These are phyloP conservation scores for Mycena crocata DNA, from an alignment of 768 basidiomycete genomes.

Conservation along the genomic window DNA sequence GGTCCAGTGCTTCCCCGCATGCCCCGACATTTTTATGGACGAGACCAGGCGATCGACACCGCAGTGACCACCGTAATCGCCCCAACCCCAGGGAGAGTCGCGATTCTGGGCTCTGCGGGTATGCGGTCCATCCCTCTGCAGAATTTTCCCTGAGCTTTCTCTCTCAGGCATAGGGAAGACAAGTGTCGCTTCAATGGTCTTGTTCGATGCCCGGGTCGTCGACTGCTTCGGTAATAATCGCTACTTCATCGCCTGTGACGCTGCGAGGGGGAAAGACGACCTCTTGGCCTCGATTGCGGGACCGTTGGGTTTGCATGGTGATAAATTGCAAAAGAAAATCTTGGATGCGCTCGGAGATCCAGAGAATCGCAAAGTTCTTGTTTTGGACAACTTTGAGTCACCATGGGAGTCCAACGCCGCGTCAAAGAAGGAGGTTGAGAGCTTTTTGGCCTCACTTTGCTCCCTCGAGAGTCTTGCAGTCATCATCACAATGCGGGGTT, in stretches of 20 bases:
- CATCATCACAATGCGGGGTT: constrained; percentile 37
- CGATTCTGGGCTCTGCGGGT: constrained; percentile 34
- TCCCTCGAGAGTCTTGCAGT: constrained; percentile 30
- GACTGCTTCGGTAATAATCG: constrained; percentile 29
- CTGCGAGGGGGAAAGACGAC: constrained; percentile 31
- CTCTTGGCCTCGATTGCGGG: constrained; percentile 33
- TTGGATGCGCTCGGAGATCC: constrained; percentile 23
- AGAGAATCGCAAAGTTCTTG: constrained; percentile 24
- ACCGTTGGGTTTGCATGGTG: constrained; percentile 29
- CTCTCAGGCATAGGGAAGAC: constrained; percentile 34
- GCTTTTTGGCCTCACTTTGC: constrained; percentile 26
- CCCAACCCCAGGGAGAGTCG: constrained; percentile 26
- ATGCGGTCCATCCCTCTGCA: not conserved
- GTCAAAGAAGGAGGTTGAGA: constrained; percentile 34
- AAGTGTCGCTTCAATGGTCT: constrained; percentile 29
- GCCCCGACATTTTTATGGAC: constrained; percentile 30
- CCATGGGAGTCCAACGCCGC: constrained; percentile 32
- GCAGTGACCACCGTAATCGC: constrained; percentile 23
- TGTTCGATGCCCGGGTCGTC: constrained; percentile 28
- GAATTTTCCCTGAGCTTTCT: not conserved
- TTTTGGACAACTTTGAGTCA: constrained; percentile 38
- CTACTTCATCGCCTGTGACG: constrained; percentile 34
- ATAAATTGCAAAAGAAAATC: constrained; percentile 32
- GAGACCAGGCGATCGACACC: constrained; percentile 20
- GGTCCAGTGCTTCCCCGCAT: constrained; percentile 31